A percentile compares a stretch with the other conserved stretches of the same genome.
These are phyloP conservation scores for Epichloe coenophiala DNA, from an alignment of 2,329 filamentous ascomycete species.

Conservation along the genomic window DNA sequence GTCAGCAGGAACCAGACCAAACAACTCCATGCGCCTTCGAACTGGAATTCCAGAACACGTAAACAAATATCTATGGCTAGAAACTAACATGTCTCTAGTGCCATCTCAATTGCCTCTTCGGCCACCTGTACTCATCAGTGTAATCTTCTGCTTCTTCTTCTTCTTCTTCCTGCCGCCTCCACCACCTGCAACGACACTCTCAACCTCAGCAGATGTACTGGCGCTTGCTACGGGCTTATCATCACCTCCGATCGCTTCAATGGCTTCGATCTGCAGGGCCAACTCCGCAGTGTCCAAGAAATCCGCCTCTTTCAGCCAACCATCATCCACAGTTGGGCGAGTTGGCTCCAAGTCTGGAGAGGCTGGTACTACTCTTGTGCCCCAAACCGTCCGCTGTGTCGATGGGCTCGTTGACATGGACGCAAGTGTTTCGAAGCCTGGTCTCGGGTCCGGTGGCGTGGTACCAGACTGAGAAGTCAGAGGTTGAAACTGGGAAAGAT, in stretches of 20 bases:
- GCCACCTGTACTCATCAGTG: conserved; percentile 55
- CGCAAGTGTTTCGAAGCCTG: conserved; percentile 55
- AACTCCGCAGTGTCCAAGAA: conserved; percentile 51
- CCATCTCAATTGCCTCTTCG: conserved; percentile 27
- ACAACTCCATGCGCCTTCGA: neutral
- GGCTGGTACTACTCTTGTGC: conserved; percentile 56
- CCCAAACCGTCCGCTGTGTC: conserved; percentile 74
- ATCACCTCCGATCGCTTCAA: conserved; percentile 26
- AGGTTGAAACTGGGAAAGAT: conserved; percentile 52
- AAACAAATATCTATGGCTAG: neutral
- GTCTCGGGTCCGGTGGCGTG: conserved; percentile 42
- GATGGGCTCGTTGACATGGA: conserved; percentile 72
- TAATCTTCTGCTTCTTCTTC: conserved; percentile 62
- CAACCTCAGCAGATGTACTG: conserved; percentile 5
- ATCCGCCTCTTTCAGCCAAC: conserved; percentile 74
- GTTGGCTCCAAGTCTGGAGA: conserved; percentile 40
- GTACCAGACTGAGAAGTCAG: conserved; percentile 36
- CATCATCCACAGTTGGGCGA: conserved; percentile 45
- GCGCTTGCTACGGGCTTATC: conserved; percentile 8
- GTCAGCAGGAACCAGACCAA: neutral
- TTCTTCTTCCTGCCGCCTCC: conserved; percentile 33
- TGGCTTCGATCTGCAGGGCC: conserved; percentile 43
- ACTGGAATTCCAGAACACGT: neutral
- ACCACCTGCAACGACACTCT: conserved; percentile 14
- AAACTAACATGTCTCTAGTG: neutral